Evolutionary conservation across 169 alveolate species (phyloP).

Genomic region (Theileria annulata): DNA sequence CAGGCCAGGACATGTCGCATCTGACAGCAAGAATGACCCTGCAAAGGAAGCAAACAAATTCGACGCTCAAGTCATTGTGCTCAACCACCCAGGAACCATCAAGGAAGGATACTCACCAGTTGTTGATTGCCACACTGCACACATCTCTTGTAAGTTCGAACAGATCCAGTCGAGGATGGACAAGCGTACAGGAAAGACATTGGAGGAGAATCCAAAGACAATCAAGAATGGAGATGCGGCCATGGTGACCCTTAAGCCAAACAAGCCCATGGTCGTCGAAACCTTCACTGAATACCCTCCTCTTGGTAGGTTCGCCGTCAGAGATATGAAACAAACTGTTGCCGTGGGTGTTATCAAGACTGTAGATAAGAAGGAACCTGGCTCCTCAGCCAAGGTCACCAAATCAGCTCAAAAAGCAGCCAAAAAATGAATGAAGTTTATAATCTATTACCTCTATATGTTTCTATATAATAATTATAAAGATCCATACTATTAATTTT

Average conservation of each 20-base stretch:
- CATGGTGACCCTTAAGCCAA: slow-evolving; percentile 91
- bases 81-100: slow-evolving; percentile 98
- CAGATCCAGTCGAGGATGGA: slow-evolving; percentile 90
- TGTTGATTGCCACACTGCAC: slow-evolving; percentile 97
- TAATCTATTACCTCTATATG: background rate
- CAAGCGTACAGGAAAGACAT: slow-evolving; percentile 94
- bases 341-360: slow-evolving; percentile 98
- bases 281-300: slow-evolving; percentile 96
- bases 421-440: slow-evolving; percentile 46
- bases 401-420: slow-evolving; percentile 74
- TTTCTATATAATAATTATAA: background rate
- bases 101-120: slow-evolving; percentile 97
- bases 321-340: slow-evolving; percentile 98
- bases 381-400: slow-evolving; percentile 82
- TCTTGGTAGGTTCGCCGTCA: slow-evolving; percentile 97
- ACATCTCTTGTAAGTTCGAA: slow-evolving; percentile 96
- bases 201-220: slow-evolving; percentile 94
- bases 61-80: slow-evolving; percentile 94
- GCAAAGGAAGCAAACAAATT: slow-evolving; percentile 92
- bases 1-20: slow-evolving; percentile 94
- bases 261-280: slow-evolving; percentile 96
- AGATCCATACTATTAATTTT: no score
- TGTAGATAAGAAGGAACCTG: slow-evolving; percentile 93
- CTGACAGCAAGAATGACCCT: slow-evolving; percentile 96
- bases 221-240: slow-evolving; percentile 97